phyloP scores from a whole-genome alignment of 2,329 filamentous ascomycete genomes.

The Nothomitra cinnamomea region DNA sequence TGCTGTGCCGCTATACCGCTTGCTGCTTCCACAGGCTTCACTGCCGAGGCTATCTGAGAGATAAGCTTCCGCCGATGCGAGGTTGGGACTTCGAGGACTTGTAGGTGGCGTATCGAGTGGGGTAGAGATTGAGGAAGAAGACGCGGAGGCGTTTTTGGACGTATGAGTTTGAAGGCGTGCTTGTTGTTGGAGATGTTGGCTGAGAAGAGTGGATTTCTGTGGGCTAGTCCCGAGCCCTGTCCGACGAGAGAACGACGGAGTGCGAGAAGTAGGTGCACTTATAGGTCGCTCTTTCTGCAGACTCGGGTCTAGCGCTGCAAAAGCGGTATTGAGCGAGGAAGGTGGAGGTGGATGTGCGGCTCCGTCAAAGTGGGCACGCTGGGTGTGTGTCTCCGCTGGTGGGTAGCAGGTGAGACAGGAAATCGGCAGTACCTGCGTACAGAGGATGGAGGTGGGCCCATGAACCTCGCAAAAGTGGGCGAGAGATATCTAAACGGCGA shows the following conservation, averaged over 20 bases:
- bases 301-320: background rate
- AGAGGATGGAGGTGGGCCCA: conserved; percentile 44
- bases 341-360: background rate
- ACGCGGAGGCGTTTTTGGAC: conserved; percentile 1
- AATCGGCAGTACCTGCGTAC: conserved; percentile 38
- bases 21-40: conserved; percentile 16
- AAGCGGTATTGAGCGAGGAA: background rate
- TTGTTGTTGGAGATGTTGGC: conserved; percentile 14
- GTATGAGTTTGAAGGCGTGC: conserved; percentile 11
- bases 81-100: conserved; percentile 32
- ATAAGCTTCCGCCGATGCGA: conserved; percentile 17
- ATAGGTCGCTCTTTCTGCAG: conserved; percentile 1
- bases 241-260: conserved; percentile 17
- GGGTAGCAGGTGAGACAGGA: conserved; percentile 33
- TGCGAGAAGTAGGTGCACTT: conserved; percentile 4
- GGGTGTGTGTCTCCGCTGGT: background rate
- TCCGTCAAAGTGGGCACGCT: conserved; percentile 5
- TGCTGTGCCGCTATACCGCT: conserved; percentile 20
- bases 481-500: conserved; percentile 34
- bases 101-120: conserved; percentile 25
- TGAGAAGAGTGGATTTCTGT: conserved; percentile 18
- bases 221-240: conserved; percentile 19
- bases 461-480: conserved; percentile 46
- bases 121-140: conserved; percentile 17
- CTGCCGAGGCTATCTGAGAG: conserved; percentile 14